Percentiles rank a stretch among this genome's conserved stretches.
phyloP scores from a whole-genome alignment of 768 basidiomycete genomes.

The Trametes maxima region DNA sequence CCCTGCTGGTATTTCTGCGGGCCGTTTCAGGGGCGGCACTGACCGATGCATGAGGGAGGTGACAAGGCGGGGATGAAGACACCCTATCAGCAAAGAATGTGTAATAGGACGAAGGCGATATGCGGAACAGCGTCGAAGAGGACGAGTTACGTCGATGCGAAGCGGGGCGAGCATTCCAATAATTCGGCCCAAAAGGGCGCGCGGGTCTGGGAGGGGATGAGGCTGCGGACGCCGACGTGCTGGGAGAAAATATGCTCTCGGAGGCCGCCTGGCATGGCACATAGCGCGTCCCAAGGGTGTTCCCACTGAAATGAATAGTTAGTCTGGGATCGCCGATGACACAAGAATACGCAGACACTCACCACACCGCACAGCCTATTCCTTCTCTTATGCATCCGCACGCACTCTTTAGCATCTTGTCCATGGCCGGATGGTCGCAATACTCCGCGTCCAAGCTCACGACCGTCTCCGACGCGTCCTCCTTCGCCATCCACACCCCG shows the following conservation, averaged over 20 bases:
- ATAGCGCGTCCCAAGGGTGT: slow-evolving; percentile 63
- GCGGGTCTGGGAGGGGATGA: slow-evolving; percentile 27
- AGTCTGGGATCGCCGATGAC: neutral
- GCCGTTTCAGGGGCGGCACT: slow-evolving; percentile 3
- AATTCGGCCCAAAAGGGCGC: slow-evolving; percentile 32
- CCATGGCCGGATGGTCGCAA: slow-evolving; percentile 52
- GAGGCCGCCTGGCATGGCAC: slow-evolving; percentile 61
- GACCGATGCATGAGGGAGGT: slow-evolving; percentile 38
- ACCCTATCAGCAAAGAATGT: slow-evolving; percentile 44
- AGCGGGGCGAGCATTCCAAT: slow-evolving; percentile 29
- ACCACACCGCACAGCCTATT: slow-evolving; percentile 66
- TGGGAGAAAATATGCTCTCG: slow-evolving; percentile 48
- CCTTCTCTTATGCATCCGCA: slow-evolving; percentile 73
- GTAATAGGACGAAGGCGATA: slow-evolving; percentile 29
- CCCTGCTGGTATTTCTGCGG: slow-evolving; percentile 8
- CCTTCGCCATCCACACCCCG: slow-evolving; percentile 61
- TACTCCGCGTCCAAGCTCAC: slow-evolving; percentile 59
- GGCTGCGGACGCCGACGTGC: slow-evolving; percentile 37
- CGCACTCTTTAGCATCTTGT: slow-evolving; percentile 53
- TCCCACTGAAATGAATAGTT: slow-evolving; percentile 48
- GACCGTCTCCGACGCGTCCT: slow-evolving; percentile 54
- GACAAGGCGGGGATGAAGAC: slow-evolving; percentile 37
- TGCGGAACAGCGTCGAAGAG: neutral
- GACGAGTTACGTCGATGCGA: slow-evolving; percentile 20
- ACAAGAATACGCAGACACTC: slow-evolving; percentile 23